Evolutionary conservation across 257 asterid species (phyloP).

Genomic region (Solanum pennellii): DNA sequence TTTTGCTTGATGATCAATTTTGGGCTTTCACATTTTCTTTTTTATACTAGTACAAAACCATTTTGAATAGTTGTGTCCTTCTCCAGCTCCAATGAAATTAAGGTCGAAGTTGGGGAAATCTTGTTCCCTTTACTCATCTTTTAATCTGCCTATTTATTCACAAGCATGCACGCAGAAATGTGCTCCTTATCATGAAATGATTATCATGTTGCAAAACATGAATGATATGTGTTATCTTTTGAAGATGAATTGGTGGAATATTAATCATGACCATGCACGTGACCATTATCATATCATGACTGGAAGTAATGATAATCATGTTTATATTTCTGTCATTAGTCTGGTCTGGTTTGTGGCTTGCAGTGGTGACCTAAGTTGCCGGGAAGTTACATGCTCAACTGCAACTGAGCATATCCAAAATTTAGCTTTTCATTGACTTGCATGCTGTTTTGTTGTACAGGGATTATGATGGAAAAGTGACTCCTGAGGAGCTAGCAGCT

Average conservation of each 20-base stretch:
- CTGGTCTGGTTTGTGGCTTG: neutral
- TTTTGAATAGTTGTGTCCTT: neutral
- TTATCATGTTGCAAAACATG: neutral
- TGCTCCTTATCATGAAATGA: neutral
- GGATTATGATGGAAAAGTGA: constrained; percentile 82
- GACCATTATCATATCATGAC: neutral
- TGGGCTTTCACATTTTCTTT: neutral
- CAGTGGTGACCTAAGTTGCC: neutral
- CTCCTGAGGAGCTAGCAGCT: constrained; percentile 81
- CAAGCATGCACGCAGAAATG: neutral
- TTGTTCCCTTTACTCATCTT: neutral
- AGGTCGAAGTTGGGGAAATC: neutral
- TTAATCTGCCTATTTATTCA: neutral
- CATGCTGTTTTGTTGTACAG: constrained; percentile 16
- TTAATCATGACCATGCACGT: neutral
- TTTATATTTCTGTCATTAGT: neutral
- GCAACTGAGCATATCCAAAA: neutral
- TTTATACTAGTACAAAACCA: neutral
- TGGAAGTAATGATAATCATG: neutral
- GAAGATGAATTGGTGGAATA: neutral
- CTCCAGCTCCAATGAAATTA: neutral
- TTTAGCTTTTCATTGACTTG: neutral
- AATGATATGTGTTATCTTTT: neutral
- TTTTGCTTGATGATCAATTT: neutral
- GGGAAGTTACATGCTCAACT: neutral